phyloP scores from a whole-genome alignment of 108 stramenopile species.

The Parietichytrium sp. region DNA sequence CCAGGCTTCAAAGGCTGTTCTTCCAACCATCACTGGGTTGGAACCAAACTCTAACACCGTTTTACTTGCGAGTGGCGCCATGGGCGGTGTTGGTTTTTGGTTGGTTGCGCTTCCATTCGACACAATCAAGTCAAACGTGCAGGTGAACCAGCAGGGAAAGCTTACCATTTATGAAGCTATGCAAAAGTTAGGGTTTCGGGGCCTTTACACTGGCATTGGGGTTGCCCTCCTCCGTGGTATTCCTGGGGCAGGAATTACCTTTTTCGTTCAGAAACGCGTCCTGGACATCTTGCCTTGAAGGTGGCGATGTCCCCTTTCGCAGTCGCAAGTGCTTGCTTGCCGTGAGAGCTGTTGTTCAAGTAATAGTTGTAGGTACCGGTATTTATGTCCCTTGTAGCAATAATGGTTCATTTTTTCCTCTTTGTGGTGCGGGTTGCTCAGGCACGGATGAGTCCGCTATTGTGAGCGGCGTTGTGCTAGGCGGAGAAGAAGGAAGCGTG shows the following conservation, averaged over 20 bases:
- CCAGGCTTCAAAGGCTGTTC: not conserved
- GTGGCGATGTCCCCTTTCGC: too few species aligned
- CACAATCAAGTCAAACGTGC: conserved; percentile 26
- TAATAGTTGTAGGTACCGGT: too few species aligned
- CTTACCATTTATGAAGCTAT: not conserved
- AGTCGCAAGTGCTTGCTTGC: too few species aligned
- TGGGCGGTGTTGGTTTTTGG: conserved; percentile 44
- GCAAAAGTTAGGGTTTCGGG: not conserved
- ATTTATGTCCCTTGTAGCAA: too few species aligned
- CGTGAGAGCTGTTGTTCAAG: too few species aligned
- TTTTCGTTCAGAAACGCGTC: not conserved
- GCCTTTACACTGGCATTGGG: not conserved
- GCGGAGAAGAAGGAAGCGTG: too few species aligned
- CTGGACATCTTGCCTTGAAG: too few species aligned
- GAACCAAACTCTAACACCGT: not conserved
- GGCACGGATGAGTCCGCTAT: too few species aligned
- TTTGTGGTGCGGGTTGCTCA: too few species aligned
- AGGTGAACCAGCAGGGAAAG: not conserved
- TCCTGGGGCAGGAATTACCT: conserved; percentile 24
- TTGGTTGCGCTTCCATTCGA: conserved; percentile 43
- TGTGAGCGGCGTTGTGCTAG: too few species aligned
- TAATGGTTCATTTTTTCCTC: too few species aligned
- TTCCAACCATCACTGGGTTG: not conserved
- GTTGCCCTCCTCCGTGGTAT: conserved; percentile 19
- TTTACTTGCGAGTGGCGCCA: conserved; percentile 21